Base-by-base conservation (phyloP, 176 grass and related monocot genomes). In the Carex myosuroides region DNA sequence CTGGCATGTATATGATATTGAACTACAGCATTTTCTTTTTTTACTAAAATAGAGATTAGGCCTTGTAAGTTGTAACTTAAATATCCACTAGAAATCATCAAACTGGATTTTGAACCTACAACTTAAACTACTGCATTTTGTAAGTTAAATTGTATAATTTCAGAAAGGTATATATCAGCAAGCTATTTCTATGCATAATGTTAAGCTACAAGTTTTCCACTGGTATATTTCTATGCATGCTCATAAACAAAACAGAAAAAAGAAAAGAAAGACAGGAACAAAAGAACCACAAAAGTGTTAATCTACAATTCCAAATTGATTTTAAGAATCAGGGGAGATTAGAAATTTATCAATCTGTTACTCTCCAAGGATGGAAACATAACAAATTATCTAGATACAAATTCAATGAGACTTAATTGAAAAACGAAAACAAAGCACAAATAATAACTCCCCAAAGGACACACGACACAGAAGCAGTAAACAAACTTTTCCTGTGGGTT, bases 271-370 rank as follows among this genome's bases (percentile, higher is more conserved):
- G 22, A 18, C 57, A 54, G 24, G 22, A 30, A 29, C 8, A 52
- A 64, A 24, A 22, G 37, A 64, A 21, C 22, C 62, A 83, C 59
- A 50, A 67, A 52, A 81, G 8, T 50, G 52, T 63, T 63, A 66
- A 69, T 83, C 61, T 83, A 83, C 81, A 83, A 48, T 83, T 83
- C 62, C 18, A 33, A 78, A 83, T 83, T 83, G 42, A 65, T 50
- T 55, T 55, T 13, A 66, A 54, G 81, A 69, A 69, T 83, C 62
- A 68, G 60, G 81, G 44, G 9, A 50, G 68, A 83, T 83, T 66
- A 69, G 81, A 83, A 83, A 83, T 62, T 83, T 83, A 83, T 83
- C 62, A 83, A 83, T 83, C 68, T 83, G 81, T 83, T 83, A 83
- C 80, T 54, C 60, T 83, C 39, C 4, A 83, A 83, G 39, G 81